Evolutionary conservation across 768 basidiomycete species (phyloP).

Genomic region (Ramaria sp.): DNA sequence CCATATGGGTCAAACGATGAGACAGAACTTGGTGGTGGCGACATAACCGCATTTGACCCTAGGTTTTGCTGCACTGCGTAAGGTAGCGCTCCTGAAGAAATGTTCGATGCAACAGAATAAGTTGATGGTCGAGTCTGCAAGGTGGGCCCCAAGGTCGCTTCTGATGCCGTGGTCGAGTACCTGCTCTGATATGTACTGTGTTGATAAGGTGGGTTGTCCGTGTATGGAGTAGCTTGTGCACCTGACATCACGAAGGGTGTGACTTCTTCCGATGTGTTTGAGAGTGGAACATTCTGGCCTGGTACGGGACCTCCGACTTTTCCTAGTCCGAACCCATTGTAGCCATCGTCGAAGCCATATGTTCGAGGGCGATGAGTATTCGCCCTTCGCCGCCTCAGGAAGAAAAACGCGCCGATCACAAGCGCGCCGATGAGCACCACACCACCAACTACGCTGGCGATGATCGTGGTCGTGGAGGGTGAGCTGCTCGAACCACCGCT

Average conservation of each 20-base stretch:
- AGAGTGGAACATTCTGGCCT: too few relatives aligned
- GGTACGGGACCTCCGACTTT: neutral
- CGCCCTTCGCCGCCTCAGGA: conserved; percentile 12
- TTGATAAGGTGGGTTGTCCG: neutral
- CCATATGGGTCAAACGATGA: neutral
- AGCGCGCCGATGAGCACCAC: conserved; percentile 21
- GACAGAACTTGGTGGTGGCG: neutral
- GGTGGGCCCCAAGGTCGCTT: neutral
- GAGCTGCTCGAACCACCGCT: neutral
- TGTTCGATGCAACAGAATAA: neutral
- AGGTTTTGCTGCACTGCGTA: neutral
- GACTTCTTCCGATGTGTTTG: neutral
- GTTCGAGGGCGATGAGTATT: neutral
- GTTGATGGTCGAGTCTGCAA: neutral
- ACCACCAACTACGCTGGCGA: conserved; percentile 24
- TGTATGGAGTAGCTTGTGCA: neutral
- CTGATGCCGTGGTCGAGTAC: neutral
- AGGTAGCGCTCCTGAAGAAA: neutral
- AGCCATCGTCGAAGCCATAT: neutral
- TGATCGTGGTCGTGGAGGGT: neutral
- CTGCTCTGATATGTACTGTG: neutral
- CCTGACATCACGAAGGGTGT: neutral
- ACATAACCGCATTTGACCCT: neutral
- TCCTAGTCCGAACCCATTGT: neutral
- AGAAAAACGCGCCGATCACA: conserved; percentile 12